These are phyloP conservation scores for Saccharum hybrid DNA, from an alignment of 202 grass and related monocot genomes.

Conservation along the genomic window DNA sequence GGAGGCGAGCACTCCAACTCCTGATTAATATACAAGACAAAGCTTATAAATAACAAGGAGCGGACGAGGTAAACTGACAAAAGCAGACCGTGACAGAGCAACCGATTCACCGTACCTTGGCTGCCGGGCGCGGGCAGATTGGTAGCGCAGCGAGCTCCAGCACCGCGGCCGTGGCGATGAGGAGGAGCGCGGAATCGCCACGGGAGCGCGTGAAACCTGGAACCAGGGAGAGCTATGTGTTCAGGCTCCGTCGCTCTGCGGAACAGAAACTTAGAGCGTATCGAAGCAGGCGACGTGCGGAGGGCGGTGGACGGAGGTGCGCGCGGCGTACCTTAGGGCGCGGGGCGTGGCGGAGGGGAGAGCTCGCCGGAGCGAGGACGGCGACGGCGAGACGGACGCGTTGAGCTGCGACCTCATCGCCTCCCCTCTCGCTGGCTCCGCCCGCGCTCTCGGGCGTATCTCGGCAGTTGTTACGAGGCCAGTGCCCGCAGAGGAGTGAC, in stretches of 20 bases:
- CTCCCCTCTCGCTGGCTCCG: background rate
- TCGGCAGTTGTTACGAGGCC: background rate
- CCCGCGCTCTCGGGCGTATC: slow-evolving; percentile 26
- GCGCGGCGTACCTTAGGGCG: slow-evolving; percentile 39
- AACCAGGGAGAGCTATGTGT: background rate
- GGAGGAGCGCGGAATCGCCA: background rate
- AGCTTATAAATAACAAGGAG: slow-evolving; percentile 3
- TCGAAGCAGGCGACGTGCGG: background rate
- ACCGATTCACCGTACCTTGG: slow-evolving; percentile 38
- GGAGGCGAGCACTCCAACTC: slow-evolving; percentile 29
- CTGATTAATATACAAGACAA: slow-evolving; percentile 32
- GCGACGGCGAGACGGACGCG: slow-evolving; percentile 38
- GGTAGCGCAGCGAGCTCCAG: background rate
- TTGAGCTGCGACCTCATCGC: slow-evolving; percentile 58
- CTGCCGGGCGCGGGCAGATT: slow-evolving; percentile 25
- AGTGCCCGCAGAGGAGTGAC: background rate
- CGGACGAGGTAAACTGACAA: background rate
- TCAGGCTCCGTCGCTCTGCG: background rate
- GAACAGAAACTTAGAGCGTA: background rate
- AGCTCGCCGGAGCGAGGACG: slow-evolving; percentile 21
- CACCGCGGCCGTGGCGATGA: background rate
- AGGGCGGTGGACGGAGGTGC: background rate
- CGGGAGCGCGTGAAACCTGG: slow-evolving; percentile 40
- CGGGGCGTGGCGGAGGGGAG: slow-evolving; percentile 21
- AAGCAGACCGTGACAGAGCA: background rate